A percentile compares a stretch with the other conserved stretches of the same genome.
phyloP scores from a whole-genome alignment of 352 stramenopile species.

The Pythium insidiosum region DNA sequence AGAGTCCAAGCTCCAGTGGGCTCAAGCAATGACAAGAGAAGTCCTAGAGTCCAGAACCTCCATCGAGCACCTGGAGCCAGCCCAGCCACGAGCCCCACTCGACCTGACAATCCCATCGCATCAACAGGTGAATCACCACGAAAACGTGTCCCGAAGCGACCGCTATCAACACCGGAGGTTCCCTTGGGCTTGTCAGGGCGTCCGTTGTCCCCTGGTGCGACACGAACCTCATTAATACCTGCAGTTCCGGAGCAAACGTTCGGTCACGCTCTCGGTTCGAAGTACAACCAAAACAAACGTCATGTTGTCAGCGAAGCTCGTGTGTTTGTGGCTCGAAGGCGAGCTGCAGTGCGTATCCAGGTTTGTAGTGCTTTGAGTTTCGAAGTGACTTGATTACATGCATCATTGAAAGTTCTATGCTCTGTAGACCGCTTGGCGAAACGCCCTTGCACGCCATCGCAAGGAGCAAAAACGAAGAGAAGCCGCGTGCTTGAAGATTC shows the following conservation, averaged over 20 bases:
- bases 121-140: constrained; percentile 23
- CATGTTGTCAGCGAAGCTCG: constrained; percentile 35
- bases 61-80: constrained; percentile 4
- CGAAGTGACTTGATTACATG: background rate
- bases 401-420: background rate
- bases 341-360: constrained; percentile 47
- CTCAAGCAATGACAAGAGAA: constrained; percentile 11
- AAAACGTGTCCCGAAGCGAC: constrained; percentile 23
- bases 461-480: constrained; percentile 1
- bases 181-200: constrained; percentile 23
- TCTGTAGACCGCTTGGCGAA: constrained; percentile 14
- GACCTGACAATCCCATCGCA: constrained; percentile 12
- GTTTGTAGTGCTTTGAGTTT: constrained; percentile 12
- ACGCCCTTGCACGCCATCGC: constrained; percentile 6
- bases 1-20: background rate
- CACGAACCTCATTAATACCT: constrained; percentile 29
- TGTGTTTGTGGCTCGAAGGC: constrained; percentile 30
- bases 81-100: constrained; percentile 2
- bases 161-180: constrained; percentile 28
- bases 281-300: constrained; percentile 40
- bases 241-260: constrained; percentile 35
- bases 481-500: constrained; percentile 14
- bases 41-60: constrained; percentile 13
- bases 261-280: constrained; percentile 29
- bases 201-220: constrained; percentile 35